A percentile compares a stretch with the other conserved stretches of the same genome.
Conservation (phyloP, 2,329 filamentous ascomycete genomes). For the Paecilomyces fulvus region DNA sequence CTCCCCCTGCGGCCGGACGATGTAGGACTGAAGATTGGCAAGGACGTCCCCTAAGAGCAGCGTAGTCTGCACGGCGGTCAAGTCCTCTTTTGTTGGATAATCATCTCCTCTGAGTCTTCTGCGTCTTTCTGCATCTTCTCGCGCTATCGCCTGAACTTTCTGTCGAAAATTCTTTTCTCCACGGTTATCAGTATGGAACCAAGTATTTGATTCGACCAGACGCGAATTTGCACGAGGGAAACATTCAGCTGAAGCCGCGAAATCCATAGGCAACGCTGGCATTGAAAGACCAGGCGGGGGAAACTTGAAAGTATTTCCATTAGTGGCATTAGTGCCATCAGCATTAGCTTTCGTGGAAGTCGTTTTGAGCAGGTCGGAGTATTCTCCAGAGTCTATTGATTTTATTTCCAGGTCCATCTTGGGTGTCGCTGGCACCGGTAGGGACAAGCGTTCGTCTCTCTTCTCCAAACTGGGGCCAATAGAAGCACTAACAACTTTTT, state of each 20-base stretch:
- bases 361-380: background rate
- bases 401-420: background rate
- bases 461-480: background rate
- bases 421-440: background rate
- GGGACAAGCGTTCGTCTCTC: background rate
- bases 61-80: slow-evolving; percentile 9
- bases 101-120: slow-evolving; percentile 2
- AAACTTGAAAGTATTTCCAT: background rate
- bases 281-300: slow-evolving; percentile 7
- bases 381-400: background rate
- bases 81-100: slow-evolving; percentile 3
- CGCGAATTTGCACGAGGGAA: background rate
- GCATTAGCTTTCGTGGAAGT: background rate
- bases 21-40: slow-evolving; percentile 14
- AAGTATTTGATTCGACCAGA: slow-evolving; percentile 11
- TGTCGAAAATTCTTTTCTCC: slow-evolving; percentile 10
- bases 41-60: slow-evolving; percentile 14
- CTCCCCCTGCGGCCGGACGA: slow-evolving; percentile 2
- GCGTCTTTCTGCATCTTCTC: slow-evolving; percentile 7
- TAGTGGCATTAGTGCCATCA: background rate
- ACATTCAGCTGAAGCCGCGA: background rate
- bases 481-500: background rate
- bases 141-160: slow-evolving; percentile 11
- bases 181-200: slow-evolving; percentile 15
- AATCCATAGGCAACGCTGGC: background rate